phyloP scores from a whole-genome alignment of 2,329 filamentous ascomycete genomes.

The Botrytis medusae region DNA sequence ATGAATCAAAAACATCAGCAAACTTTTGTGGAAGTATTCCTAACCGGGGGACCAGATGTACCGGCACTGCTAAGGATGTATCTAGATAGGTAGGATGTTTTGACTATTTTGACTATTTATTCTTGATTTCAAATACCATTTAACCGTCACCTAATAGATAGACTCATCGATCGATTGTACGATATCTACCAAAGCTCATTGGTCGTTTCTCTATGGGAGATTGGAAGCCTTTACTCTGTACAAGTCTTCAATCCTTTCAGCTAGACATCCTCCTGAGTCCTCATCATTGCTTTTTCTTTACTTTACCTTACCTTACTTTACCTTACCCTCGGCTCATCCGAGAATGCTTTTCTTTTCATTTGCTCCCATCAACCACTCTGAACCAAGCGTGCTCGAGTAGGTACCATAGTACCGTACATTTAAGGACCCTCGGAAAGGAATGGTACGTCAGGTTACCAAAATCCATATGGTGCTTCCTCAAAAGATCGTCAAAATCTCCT shows the following conservation, averaged over 20 bases:
- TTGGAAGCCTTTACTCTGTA: not conserved
- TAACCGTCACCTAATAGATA: not conserved
- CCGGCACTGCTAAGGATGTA: not conserved
- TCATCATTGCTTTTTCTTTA: not conserved
- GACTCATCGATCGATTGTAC: not conserved
- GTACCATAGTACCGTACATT: not conserved
- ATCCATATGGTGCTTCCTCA: constrained; percentile 3
- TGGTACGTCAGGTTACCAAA: not conserved
- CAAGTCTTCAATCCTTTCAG: not conserved
- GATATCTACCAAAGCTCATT: not conserved
- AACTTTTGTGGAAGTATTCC: not conserved
- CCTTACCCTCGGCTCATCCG: not conserved
- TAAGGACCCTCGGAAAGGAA: not conserved
- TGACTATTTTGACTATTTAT: not conserved
- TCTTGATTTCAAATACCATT: not conserved
- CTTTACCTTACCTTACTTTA: not conserved
- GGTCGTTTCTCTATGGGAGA: not conserved
- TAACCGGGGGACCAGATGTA: not conserved
- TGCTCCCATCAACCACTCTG: not conserved
- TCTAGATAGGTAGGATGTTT: not conserved
- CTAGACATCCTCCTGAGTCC: not conserved
- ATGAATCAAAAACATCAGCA: constrained; percentile 6
- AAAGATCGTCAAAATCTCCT: constrained; percentile 7
- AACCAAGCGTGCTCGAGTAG: not conserved
- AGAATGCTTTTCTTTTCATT: not conserved